Base-by-base conservation (phyloP, 2,329 filamentous ascomycete species). In the Helicocarpus griseus region DNA sequence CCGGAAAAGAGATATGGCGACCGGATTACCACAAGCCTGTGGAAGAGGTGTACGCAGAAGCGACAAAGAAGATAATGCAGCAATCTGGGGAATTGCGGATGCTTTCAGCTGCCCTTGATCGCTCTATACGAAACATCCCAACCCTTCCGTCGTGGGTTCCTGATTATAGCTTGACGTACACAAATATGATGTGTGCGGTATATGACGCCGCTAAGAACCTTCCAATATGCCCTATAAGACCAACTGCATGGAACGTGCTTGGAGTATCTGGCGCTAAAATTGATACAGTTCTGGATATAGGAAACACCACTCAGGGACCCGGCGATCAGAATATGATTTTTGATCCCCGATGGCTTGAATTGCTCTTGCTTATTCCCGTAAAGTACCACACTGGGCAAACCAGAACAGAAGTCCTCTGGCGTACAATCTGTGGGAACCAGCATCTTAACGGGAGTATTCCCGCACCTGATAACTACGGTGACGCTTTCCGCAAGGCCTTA, bases 331-430 rank as follows among this genome's bases (percentile, higher is more conserved):
- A 39, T 14, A 51, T 52, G 28, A 47, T 54, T 22, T 56, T 56
- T 36, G 54, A 56, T 36, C 52, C 46, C 4, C 48, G 44, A n/a
- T 56, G 54, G 53, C 38, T 54, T 24, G 50, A 54, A 28, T 17
- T 56, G 7, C 36, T 50, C 7, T 39, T 54, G 13, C 41, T 49
- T 21, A 28, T 56, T 4, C 52, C 49, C 5, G 41, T 47, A 4
- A 33, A 45, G 19, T 56, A 56, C 24, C 52, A 52, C 19, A 44
- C 36, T 38, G 48, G 50, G 11, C 52, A 53, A 22, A 36, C 17
- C n/a, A 49, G 54, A 21, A 54, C 52, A 3, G 53, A 56, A 38
- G 54, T 26, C 1, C 48, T 56, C 17, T 56, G 54, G 54, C 49
- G 54, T 8, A 56, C 54, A 2, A 28, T 54, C n/a, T 56, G 54